Percentiles rank a stretch among this genome's conserved stretches.
phyloP scores from a whole-genome alignment of 768 basidiomycete species.

The Kondoa malvinella region DNA sequence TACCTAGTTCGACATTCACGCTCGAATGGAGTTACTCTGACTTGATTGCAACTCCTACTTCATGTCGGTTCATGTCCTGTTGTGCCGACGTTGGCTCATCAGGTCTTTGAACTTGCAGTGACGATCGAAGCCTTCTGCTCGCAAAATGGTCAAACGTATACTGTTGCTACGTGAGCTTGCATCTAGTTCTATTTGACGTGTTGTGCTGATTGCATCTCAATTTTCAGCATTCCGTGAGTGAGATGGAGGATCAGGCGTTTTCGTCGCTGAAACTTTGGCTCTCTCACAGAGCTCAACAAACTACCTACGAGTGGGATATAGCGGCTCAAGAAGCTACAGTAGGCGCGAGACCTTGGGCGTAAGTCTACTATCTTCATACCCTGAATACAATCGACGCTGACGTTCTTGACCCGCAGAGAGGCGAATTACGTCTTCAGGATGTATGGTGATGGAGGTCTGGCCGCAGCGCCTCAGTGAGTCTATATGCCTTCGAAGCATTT shows the following conservation, averaged over 20 bases:
- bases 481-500: background rate
- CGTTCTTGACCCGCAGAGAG: background rate
- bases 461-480: background rate
- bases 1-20: background rate
- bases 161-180: background rate
- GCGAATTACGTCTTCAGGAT: background rate
- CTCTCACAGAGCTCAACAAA: background rate
- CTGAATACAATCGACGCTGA: background rate
- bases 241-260: no score
- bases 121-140: conserved; percentile 5
- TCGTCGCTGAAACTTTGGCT: background rate
- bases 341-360: background rate
- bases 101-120: background rate
- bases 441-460: background rate
- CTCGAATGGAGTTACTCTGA: conserved; percentile 3
- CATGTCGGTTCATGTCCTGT: background rate
- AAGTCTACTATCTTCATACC: background rate
- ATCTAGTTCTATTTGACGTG: background rate
- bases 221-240: no score
- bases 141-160: background rate
- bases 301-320: conserved; percentile 2
- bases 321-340: background rate
- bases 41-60: background rate
- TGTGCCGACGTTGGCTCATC: background rate
- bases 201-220: no score